Conservation (phyloP, 2,329 filamentous ascomycete genomes). For the Nannizziopsis arthrosporioides region DNA sequence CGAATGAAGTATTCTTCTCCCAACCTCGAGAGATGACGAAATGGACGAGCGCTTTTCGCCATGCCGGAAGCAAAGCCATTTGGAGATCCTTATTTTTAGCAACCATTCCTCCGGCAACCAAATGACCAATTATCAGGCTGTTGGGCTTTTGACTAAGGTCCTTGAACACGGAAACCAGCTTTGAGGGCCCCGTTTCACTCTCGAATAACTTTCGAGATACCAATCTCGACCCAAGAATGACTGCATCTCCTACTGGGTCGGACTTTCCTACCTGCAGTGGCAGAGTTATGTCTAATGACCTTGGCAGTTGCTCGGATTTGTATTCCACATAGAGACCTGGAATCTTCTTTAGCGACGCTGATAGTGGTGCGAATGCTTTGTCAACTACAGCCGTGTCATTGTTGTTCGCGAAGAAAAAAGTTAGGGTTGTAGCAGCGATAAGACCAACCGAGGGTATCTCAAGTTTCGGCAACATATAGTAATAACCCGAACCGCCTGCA, state of each 20-base stretch:
- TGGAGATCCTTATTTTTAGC: conserved; percentile 19
- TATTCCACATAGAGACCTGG: conserved; percentile 4
- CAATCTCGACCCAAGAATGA: conserved; percentile 10
- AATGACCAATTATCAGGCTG: conserved; percentile 29
- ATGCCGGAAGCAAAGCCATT: conserved; percentile 12
- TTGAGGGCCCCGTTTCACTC: conserved; percentile 8
- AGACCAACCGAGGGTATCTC: background rate
- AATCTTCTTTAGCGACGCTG: conserved; percentile 4
- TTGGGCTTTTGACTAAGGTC: conserved; percentile 19
- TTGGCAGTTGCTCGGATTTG: background rate
- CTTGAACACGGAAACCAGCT: conserved; percentile 3
- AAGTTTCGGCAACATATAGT: conserved; percentile 13
- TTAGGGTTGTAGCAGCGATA: background rate
- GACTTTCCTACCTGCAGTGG: background rate
- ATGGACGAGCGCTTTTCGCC: conserved; percentile 14
- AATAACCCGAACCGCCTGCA: conserved; percentile 14
- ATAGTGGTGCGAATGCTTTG: conserved; percentile 8
- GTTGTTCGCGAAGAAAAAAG: conserved; percentile 9
- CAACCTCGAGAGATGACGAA: conserved; percentile 11
- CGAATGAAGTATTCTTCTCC: conserved; percentile 5
- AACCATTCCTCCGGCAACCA: conserved; percentile 28
- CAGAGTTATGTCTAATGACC: background rate
- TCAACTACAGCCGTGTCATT: conserved; percentile 3
- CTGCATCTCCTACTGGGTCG: background rate
- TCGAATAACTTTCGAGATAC: conserved; percentile 8